A percentile compares a stretch with the other conserved stretches of the same genome.
These are phyloP conservation scores for Leishmania braziliensis DNA, from an alignment of 208 protist genomes.

Conservation along the genomic window DNA sequence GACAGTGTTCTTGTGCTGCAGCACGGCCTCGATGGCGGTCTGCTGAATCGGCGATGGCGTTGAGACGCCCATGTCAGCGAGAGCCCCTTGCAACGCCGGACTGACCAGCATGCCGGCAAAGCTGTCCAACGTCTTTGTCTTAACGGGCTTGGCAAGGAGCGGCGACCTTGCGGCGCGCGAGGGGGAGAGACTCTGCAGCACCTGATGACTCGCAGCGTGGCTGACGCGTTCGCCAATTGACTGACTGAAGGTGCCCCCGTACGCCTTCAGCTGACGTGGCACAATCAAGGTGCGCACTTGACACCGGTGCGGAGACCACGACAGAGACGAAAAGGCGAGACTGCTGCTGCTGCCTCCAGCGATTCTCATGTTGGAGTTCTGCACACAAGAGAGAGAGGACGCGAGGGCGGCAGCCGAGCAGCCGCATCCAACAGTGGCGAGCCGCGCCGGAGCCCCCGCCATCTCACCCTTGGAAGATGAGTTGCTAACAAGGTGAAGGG, in stretches of 20 bases:
- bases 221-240: constrained; percentile 70
- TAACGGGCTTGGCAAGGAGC: constrained; percentile 60
- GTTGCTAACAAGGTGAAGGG: neutral
- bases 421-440: constrained; percentile 1
- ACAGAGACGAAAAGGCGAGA: neutral
- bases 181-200: constrained; percentile 71
- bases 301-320: constrained; percentile 12
- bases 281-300: constrained; percentile 59
- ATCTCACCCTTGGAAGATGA: neutral
- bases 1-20: constrained; percentile 70
- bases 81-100: constrained; percentile 44
- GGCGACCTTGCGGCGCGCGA: constrained; percentile 46
- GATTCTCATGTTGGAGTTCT: neutral
- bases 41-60: constrained; percentile 87
- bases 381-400: neutral
- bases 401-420: neutral
- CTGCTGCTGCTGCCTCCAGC: neutral
- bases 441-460: neutral
- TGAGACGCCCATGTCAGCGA: constrained; percentile 46
- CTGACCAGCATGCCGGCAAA: constrained; percentile 68
- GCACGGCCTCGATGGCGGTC: constrained; percentile 66
- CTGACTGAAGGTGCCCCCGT: constrained; percentile 75
- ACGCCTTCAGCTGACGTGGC: constrained; percentile 76
- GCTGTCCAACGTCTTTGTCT: constrained; percentile 64
- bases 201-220: constrained; percentile 54